Evolutionary conservation across 345 rosid species (phyloP), one percentile per base, ranked within the genome.

Genomic region (Populus davidiana): DNA sequence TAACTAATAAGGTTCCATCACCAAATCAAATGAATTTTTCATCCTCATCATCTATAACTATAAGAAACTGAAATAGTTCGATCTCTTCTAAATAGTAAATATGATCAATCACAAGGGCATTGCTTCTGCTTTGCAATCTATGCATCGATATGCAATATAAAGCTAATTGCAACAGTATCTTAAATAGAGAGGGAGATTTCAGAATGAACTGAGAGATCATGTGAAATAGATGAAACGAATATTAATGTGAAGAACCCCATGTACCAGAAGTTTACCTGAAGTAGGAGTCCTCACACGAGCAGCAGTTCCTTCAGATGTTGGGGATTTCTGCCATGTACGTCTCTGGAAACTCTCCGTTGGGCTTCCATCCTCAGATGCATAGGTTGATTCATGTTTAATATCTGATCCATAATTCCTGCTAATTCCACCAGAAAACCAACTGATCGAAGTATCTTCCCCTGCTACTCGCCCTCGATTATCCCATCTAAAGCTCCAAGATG

Each of bases 381-480:
- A 82, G 5, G 90, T 78, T 27, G 91, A 86, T 83, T 87, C 96
- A 73, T 67, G 82, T 82, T 92, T 96, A 69, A 79, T 68, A 31
- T 89, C 91, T 29, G 90, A 84, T 70, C 84, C 91, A 82, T 85
- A 86, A 68, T 83, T 89, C 44, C 85, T 72, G 77, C 87, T 87
- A 63, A 85, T 79, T 27, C 86, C 92, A 87, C 90, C 94, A 17
- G 98, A 87, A 69, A 90, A 81, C 90, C 93, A 91, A 80, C 89
- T 85, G 33, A 89, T 63, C 29, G 98, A 89, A 69, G 93, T 79
- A 47, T 94, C 97, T 83, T 96, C 99, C 47, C 97, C 98, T 0
- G 99, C 98, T 50, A 96, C 99, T 50, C 97, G 93, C 69, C 98
- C 97, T 81, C 98, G 84, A 77, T 89, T 89, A 80, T 96, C 99